Evolutionary conservation across 2,329 filamentous ascomycete genomes (phyloP).

Genomic region (Botryotinia narcissicola): DNA sequence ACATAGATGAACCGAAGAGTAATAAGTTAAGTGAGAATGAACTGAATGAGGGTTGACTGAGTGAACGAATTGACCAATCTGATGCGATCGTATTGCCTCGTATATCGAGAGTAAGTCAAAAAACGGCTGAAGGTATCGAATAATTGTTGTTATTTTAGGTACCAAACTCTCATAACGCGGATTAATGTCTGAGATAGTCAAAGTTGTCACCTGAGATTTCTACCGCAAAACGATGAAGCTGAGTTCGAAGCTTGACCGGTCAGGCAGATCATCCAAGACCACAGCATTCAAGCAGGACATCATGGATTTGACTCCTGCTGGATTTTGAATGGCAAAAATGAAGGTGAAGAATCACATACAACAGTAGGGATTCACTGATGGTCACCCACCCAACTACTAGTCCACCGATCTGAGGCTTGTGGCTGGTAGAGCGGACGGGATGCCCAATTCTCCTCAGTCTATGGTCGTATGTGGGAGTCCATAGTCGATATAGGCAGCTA

Average conservation of each 20-base stretch:
- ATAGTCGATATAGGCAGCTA: fast-evolving
- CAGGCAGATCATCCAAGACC: background rate
- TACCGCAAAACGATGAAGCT: background rate
- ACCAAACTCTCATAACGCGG: background rate
- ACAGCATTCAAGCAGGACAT: background rate
- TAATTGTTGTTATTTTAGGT: background rate
- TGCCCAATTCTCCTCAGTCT: conserved; percentile 7
- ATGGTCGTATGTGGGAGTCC: background rate
- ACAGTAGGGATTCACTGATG: conserved; percentile 12
- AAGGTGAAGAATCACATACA: background rate
- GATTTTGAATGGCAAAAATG: background rate
- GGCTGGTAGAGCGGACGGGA: conserved; percentile 10
- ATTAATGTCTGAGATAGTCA: background rate
- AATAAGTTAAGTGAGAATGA: background rate
- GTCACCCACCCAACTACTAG: conserved; percentile 9
- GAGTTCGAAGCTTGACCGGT: background rate
- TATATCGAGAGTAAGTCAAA: background rate
- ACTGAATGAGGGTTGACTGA: background rate
- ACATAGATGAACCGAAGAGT: background rate
- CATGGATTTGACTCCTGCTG: background rate
- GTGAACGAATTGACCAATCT: background rate
- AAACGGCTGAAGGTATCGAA: background rate
- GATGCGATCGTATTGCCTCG: background rate
- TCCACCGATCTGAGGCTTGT: conserved; percentile 5
- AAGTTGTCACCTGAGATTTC: background rate